Conservation (phyloP, 306 rosid species). For the Vigna reflexopilosa region DNA sequence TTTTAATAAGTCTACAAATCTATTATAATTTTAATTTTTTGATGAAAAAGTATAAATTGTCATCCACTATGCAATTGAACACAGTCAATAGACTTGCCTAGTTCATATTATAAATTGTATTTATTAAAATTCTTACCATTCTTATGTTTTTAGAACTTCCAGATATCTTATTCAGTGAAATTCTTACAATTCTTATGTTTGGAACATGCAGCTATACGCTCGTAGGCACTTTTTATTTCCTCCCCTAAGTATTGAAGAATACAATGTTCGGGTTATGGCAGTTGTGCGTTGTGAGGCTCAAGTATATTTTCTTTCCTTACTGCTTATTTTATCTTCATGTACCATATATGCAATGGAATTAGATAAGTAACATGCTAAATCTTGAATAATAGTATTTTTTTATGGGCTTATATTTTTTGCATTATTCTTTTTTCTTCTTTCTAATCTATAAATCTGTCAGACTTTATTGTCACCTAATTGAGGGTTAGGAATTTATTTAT, state of each 20-base stretch:
- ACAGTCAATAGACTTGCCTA: neutral
- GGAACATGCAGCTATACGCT: constrained; percentile 83
- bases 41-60: constrained; percentile 9
- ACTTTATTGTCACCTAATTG: constrained; percentile 28
- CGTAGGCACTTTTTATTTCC: constrained; percentile 97
- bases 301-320: constrained; percentile 54
- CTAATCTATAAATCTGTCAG: neutral
- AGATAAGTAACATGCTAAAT: constrained; percentile 23
- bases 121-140: neutral
- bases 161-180: constrained; percentile 31
- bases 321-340: constrained; percentile 24
- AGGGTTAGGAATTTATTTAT: constrained; percentile 15
- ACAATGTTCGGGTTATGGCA: constrained; percentile 83
- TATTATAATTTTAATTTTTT: constrained; percentile 4
- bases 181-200: neutral
- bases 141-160: constrained; percentile 13
- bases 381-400: neutral
- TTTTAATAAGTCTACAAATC: constrained; percentile 6
- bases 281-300: constrained; percentile 97
- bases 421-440: neutral
- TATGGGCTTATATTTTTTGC: neutral
- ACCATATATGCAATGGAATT: constrained; percentile 19
- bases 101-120: neutral
- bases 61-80: constrained; percentile 7
- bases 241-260: constrained; percentile 81